Evolutionary conservation across 768 basidiomycete species (phyloP), one percentile per base, ranked within the genome.

Genomic region (Amanita inopinata): DNA sequence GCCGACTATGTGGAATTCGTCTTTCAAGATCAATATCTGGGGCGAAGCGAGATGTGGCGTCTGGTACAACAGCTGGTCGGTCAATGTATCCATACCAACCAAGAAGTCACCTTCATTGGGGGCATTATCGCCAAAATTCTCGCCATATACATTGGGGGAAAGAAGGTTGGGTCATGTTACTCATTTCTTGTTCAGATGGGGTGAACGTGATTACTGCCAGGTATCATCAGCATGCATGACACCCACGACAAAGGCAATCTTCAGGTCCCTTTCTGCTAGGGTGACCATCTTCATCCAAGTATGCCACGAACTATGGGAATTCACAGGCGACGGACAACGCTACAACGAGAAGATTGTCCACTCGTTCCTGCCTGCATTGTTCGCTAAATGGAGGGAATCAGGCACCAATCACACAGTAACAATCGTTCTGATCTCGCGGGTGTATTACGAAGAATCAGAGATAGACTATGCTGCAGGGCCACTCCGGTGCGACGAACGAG

Each of bases 291-390:
- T 96, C 59, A 90, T 99, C 36, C 93, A 97, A 68, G 85, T 99
- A 11, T 94, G 91, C 58, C 78, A 82, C 36, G 96, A 98, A 56
- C 76, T 96, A 42, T 98, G 90, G 89, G 88, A 96, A 53, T 98
- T 98, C 56, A 76, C 92, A 17, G 91, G 88, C 25, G 96, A 98
- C 48, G 96, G 96, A 17, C 92, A 96, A 59, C 78, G 93, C 4
- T 91, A 84, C 61, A 84, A 89, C 56, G 96, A 98, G 59, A 98
- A 98, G 64, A 86, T 94, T n/a, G 84, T 94, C 2, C 92, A 97
- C 57, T 89, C 92, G 2, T 97, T 97, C 65, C 76, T 99, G 5
- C 92, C 94, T 1, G 75, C 84, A 10, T 73, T 98, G 3, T 92
- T 97, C 53, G 60, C 73, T 8, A 83, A 80, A 48, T 98, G 92